Conservation (phyloP, 805 yeast species). For the Saccharomycopsis schoenii region DNA sequence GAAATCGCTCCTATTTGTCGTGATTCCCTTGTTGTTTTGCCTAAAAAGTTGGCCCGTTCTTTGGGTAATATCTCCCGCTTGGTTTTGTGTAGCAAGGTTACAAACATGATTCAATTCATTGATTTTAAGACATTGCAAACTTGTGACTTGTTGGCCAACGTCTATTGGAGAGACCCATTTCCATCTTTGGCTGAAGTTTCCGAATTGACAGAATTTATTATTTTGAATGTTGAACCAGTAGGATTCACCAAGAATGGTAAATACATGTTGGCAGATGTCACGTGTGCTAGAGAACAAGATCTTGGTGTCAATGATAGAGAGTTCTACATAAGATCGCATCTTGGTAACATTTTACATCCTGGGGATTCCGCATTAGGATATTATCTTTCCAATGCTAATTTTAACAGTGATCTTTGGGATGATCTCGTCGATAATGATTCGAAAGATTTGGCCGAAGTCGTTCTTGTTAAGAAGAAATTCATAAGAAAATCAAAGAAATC, state of each 20-base stretch:
- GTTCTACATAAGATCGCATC: slow-evolving; percentile 78
- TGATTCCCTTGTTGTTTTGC: slow-evolving; percentile 89
- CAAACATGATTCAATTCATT: slow-evolving; percentile 75
- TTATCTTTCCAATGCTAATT: slow-evolving; percentile 74
- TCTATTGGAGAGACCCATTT: slow-evolving; percentile 81
- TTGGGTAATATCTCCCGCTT: slow-evolving; percentile 76
- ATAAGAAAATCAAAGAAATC: slow-evolving; percentile 65
- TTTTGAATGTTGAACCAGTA: slow-evolving; percentile 88
- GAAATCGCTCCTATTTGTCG: slow-evolving; percentile 96
- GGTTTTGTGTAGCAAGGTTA: slow-evolving; percentile 74
- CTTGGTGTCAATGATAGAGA: slow-evolving; percentile 78
- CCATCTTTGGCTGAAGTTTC: slow-evolving; percentile 63
- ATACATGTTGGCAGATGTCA: slow-evolving; percentile 77
- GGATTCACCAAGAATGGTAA: slow-evolving; percentile 66
- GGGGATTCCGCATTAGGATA: slow-evolving; percentile 96
- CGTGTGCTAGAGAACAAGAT: slow-evolving; percentile 83
- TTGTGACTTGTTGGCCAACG: slow-evolving; percentile 60
- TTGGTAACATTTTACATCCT: slow-evolving; percentile 91
- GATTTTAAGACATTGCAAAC: slow-evolving; percentile 76
- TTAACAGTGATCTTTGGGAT: slow-evolving; percentile 83
- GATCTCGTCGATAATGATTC: slow-evolving; percentile 39
- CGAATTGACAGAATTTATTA: slow-evolving; percentile 76
- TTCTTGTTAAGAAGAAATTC: slow-evolving; percentile 82
- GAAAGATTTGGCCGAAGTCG: slow-evolving; percentile 70
- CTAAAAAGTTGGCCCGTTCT: slow-evolving; percentile 74